Conservation (phyloP, 2,329 filamentous ascomycete species). For the Stachybotrys chartarum region DNA sequence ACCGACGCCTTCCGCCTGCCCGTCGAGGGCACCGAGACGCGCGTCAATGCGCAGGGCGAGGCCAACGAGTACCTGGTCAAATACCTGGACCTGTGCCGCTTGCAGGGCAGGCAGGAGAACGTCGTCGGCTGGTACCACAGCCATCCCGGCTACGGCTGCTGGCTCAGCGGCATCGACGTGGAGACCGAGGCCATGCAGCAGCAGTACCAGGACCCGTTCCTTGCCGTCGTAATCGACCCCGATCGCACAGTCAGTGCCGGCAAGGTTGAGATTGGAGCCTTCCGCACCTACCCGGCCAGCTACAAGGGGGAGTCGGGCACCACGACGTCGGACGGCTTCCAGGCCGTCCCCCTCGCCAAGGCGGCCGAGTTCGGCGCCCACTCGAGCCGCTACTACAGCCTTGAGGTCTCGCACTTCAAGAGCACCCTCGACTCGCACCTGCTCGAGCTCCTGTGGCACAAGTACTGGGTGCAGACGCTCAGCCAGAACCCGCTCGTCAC, state of each 20-base stretch:
- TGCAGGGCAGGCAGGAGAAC: constrained; percentile 77
- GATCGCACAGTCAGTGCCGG: constrained; percentile 91
- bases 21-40: constrained; percentile 96
- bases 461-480: constrained; percentile 97
- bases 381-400: constrained; percentile 79
- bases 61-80: constrained; percentile 96
- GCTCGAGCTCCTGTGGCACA: constrained; percentile 90
- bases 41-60: constrained; percentile 92
- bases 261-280: constrained; percentile 95
- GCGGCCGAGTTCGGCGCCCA: constrained; percentile 95
- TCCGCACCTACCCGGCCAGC: constrained; percentile 77
- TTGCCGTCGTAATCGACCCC: constrained; percentile 93
- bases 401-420: constrained; percentile 93
- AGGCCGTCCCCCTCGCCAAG: constrained; percentile 84
- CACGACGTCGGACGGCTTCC: constrained; percentile 47
- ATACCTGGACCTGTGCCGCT: constrained; percentile 69
- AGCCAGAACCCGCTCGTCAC: constrained; percentile 85
- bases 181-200: constrained; percentile 82
- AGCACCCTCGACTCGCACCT: constrained; percentile 82
- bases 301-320: constrained; percentile 45
- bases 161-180: constrained; percentile 95
- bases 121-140: constrained; percentile 97
- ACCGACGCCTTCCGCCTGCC: constrained; percentile 91
- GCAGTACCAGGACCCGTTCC: constrained; percentile 78
- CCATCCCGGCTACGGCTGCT: constrained; percentile 96